These are phyloP conservation scores for Emergomyces orientalis DNA, from an alignment of 2,329 filamentous ascomycete species.

Conservation along the genomic window DNA sequence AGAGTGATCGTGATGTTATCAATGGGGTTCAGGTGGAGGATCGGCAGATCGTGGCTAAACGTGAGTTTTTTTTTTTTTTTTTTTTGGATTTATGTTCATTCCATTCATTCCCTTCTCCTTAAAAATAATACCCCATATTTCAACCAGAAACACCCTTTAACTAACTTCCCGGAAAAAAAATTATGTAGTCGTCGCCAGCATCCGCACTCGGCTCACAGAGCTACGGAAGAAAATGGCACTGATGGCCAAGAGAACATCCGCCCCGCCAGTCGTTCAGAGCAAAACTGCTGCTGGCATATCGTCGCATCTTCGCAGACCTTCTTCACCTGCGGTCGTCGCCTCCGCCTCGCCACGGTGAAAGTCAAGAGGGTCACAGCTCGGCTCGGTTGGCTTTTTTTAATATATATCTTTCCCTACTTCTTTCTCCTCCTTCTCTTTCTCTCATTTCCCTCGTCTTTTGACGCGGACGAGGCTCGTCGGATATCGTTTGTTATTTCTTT, in stretches of 20 bases:
- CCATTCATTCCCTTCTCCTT: neutral
- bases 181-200: constrained; percentile 40
- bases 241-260: constrained; percentile 40
- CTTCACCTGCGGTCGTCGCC: constrained; percentile 26
- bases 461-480: neutral
- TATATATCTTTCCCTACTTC: neutral
- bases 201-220: constrained; percentile 39
- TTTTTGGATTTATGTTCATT: constrained; percentile 3
- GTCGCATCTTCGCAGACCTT: constrained; percentile 21
- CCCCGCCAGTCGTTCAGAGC: constrained; percentile 28
- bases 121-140: neutral
- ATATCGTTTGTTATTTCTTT: neutral
- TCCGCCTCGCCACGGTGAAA: constrained; percentile 23
- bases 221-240: constrained; percentile 42
- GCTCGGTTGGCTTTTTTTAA: neutral
- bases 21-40: constrained; percentile 41
- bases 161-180: neutral
- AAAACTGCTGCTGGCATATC: constrained; percentile 17
- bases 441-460: neutral
- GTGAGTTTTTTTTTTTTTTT: constrained; percentile 30
- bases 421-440: neutral
- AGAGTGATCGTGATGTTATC: constrained; percentile 31
- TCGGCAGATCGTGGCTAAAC: constrained; percentile 40
- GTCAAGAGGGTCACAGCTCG: neutral
- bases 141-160: neutral